Evolutionary conservation across 2,329 filamentous ascomycete genomes (phyloP).

Genomic region (Knoxdaviesia capensis): DNA sequence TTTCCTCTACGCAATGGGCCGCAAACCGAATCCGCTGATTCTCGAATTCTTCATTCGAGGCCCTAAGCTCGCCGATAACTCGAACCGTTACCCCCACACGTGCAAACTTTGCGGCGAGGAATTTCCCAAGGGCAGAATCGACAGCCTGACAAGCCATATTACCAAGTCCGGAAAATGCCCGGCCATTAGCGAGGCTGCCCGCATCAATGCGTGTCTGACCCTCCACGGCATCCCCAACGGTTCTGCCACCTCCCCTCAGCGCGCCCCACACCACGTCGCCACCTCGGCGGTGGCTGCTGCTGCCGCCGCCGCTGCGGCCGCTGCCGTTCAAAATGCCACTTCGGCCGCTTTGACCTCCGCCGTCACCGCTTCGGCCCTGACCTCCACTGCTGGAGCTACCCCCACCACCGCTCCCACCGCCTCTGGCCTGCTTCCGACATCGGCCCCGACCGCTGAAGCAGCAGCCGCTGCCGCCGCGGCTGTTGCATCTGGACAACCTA

Average conservation of each 20-base stretch:
- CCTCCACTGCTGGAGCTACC: no score
- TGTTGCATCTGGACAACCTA: constrained; percentile 1
- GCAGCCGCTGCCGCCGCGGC: constrained; percentile 4
- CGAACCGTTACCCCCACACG: constrained; percentile 80
- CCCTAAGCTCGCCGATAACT: constrained; percentile 68
- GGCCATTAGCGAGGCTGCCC: constrained; percentile 52
- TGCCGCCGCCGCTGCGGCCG: no score
- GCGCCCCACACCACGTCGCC: constrained; percentile 8
- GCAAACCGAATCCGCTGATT: constrained; percentile 68
- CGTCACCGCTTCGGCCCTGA: no score
- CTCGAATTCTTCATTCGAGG: constrained; percentile 77
- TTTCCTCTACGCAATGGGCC: constrained; percentile 37
- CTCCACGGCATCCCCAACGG: constrained; percentile 45
- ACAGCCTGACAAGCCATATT: constrained; percentile 62
- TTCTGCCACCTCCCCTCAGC: constrained; percentile 14
- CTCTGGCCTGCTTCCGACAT: constrained; percentile 1
- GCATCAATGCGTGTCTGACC: constrained; percentile 53
- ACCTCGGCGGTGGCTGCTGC: neutral
- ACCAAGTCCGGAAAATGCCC: constrained; percentile 57
- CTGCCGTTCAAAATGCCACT: no score
- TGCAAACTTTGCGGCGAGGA: constrained; percentile 77
- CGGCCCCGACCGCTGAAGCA: constrained; percentile 1
- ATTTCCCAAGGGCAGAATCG: constrained; percentile 77
- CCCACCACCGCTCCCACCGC: constrained; percentile 1
- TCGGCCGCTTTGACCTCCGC: no score